A percentile compares a stretch with the other conserved stretches of the same genome.
These are phyloP conservation scores for Lagerstroemia speciosa DNA, from an alignment of 345 rosid species.

Conservation along the genomic window DNA sequence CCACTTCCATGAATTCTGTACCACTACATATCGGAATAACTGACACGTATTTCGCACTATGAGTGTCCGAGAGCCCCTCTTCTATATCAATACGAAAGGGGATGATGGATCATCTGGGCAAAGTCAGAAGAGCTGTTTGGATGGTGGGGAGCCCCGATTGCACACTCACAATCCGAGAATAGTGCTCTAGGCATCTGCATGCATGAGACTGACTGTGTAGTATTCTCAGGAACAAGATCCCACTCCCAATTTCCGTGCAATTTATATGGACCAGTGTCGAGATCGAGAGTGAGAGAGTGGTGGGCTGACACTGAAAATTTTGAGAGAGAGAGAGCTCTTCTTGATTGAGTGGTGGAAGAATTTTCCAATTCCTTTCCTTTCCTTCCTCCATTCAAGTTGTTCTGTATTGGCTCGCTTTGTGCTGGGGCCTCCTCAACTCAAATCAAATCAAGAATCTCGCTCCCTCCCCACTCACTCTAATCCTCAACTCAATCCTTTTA, in stretches of 20 bases:
- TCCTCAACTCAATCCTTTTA: neutral
- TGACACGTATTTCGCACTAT: neutral
- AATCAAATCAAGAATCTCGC: conserved; percentile 14
- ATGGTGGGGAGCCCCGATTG: neutral
- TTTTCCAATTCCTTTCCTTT: no score
- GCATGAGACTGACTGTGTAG: neutral
- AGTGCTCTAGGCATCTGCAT: neutral
- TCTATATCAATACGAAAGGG: neutral
- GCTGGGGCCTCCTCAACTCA: conserved; percentile 6
- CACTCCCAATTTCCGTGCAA: neutral
- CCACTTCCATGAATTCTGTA: no score
- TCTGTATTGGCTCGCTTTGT: conserved; percentile 3
- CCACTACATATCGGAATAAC: no score
- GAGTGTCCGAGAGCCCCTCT: no score
- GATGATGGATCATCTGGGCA: neutral
- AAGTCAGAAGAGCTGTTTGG: neutral
- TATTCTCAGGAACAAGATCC: neutral
- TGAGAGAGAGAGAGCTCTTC: conserved; percentile 3
- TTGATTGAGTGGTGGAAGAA: conserved; percentile 15
- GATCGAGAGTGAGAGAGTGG: no score
- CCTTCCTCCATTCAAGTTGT: no score
- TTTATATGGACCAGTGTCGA: neutral
- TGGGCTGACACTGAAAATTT: conserved; percentile 16
- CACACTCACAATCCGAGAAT: neutral
- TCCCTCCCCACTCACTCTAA: neutral